Conservation (phyloP, 208 protist genomes). For the Phytomonas sp. region DNA sequence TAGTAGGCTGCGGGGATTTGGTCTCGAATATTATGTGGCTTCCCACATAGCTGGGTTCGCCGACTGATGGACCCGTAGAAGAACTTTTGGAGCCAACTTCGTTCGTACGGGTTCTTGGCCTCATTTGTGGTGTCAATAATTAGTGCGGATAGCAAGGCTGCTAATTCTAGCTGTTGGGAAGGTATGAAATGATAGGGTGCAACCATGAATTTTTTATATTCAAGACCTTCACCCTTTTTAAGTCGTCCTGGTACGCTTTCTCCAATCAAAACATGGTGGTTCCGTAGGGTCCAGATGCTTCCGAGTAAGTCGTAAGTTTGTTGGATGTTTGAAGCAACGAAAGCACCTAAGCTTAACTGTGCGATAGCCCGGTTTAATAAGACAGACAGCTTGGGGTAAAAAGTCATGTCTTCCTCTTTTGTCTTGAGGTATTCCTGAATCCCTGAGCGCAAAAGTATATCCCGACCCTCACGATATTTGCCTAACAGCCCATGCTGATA, state of each 20-base stretch:
- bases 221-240: constrained; percentile 37
- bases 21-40: constrained; percentile 56
- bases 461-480: constrained; percentile 61
- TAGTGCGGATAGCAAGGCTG: constrained; percentile 67
- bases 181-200: constrained; percentile 53
- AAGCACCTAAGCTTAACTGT: constrained; percentile 75
- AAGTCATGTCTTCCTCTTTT: constrained; percentile 6
- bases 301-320: constrained; percentile 59
- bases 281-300: constrained; percentile 39
- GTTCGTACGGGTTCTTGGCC: constrained; percentile 75
- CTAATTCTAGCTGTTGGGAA: constrained; percentile 59
- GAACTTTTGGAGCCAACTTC: constrained; percentile 48
- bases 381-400: constrained; percentile 32
- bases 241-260: constrained; percentile 39
- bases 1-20: constrained; percentile 57
- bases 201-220: constrained; percentile 50
- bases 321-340: constrained; percentile 49
- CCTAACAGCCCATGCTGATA: constrained; percentile 76
- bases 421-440: constrained; percentile 25
- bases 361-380: constrained; percentile 73
- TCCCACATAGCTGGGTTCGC: constrained; percentile 37
- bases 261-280: constrained; percentile 52
- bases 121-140: constrained; percentile 63
- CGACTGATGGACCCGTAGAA: constrained; percentile 61
- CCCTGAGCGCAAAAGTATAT: constrained; percentile 62